These are phyloP conservation scores for Hygrophila difformis DNA, from an alignment of 257 asterid genomes.

Conservation along the genomic window DNA sequence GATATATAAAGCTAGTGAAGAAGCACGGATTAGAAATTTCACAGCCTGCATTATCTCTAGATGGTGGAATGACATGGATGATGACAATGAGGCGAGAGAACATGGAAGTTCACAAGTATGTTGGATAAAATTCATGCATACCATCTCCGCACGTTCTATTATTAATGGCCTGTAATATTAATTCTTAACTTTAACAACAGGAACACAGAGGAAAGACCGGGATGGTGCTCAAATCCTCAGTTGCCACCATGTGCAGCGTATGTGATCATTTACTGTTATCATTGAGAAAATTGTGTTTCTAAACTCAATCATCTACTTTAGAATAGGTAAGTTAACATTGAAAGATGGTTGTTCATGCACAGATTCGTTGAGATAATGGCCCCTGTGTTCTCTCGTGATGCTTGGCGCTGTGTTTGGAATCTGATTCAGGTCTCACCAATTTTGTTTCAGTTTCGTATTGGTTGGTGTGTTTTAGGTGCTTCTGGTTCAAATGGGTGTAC, in stretches of 20 bases:
- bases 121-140: background rate
- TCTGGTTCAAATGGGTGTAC: background rate
- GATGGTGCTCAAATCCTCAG: slow-evolving; percentile 83
- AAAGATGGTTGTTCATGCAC: slow-evolving; percentile 8
- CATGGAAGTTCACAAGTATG: slow-evolving; percentile 83
- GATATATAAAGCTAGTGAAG: slow-evolving; percentile 64
- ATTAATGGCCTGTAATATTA: background rate
- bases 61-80: slow-evolving; percentile 83
- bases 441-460: slow-evolving; percentile 5
- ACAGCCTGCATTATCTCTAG: slow-evolving; percentile 84
- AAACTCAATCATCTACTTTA: background rate
- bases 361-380: slow-evolving; percentile 99
- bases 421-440: slow-evolving; percentile 63
- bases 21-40: slow-evolving; percentile 81
- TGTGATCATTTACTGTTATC: slow-evolving; percentile 14
- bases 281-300: background rate
- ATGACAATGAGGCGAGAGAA: slow-evolving; percentile 73
- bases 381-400: slow-evolving; percentile 88
- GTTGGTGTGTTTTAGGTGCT: background rate
- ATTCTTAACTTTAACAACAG: slow-evolving; percentile 25
- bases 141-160: background rate
- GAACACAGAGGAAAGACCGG: slow-evolving; percentile 78
- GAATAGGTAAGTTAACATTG: too few relatives aligned
- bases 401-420: slow-evolving; percentile 98
- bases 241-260: slow-evolving; percentile 99